Percentiles rank a stretch among this genome's conserved stretches.
These are phyloP conservation scores for Hydnum rufescens DNA, from an alignment of 768 basidiomycete species.

Conservation along the genomic window DNA sequence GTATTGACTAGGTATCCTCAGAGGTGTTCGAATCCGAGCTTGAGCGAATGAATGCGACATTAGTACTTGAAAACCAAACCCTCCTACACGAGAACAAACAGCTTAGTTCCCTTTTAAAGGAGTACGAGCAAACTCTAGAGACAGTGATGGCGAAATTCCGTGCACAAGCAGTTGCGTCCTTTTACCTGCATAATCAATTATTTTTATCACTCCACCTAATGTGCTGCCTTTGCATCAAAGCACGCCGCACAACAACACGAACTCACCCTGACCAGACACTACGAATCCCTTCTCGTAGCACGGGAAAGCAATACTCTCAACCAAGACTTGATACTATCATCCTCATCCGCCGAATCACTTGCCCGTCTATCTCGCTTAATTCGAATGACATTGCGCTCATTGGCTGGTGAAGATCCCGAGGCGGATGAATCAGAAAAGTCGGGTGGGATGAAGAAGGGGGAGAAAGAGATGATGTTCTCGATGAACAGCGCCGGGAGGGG, in stretches of 20 bases:
- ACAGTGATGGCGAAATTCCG: slow-evolving; percentile 95
- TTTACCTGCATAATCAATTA: background rate
- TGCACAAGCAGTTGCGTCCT: slow-evolving; percentile 55
- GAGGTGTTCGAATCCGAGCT: slow-evolving; percentile 86
- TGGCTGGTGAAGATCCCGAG: slow-evolving; percentile 37
- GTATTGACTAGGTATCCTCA: slow-evolving; percentile 18
- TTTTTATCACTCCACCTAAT: background rate
- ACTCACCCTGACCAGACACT: slow-evolving; percentile 68
- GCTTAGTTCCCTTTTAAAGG: slow-evolving; percentile 67
- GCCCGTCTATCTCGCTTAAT: slow-evolving; percentile 51
- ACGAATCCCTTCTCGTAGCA: slow-evolving; percentile 60
- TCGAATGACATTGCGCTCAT: slow-evolving; percentile 47
- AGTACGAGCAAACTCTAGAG: slow-evolving; percentile 88
- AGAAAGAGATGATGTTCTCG: slow-evolving; percentile 17
- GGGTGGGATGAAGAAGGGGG: slow-evolving; percentile 15
- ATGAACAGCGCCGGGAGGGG: background rate
- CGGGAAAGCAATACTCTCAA: slow-evolving; percentile 39
- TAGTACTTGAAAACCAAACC: slow-evolving; percentile 85
- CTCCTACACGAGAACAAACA: slow-evolving; percentile 92
- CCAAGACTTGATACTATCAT: slow-evolving; percentile 35
- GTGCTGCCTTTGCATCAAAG: slow-evolving; percentile 22
- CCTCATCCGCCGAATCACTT: slow-evolving; percentile 43
- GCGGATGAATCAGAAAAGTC: slow-evolving; percentile 4
- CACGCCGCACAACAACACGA: slow-evolving; percentile 86
- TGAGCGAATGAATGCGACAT: slow-evolving; percentile 73